Base-by-base conservation (phyloP, 441 rosid species). In the Codiaeum variegatum region DNA sequence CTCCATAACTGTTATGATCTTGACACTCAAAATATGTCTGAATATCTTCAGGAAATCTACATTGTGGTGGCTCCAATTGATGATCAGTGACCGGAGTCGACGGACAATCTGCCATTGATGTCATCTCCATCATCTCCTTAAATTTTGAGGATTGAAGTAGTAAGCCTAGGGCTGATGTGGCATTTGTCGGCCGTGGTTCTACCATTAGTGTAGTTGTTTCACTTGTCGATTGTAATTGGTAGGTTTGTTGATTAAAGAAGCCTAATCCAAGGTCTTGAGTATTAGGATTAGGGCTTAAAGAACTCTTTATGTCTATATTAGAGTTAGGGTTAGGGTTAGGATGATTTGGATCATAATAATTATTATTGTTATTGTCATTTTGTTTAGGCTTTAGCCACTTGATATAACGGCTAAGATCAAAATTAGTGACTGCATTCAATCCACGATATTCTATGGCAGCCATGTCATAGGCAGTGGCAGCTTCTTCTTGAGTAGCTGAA, bases 401-500 rank as follows among this genome's bases (percentile, higher is more conserved):
- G 74, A 82, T 75, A 72, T 82, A 76, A 55, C 78, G 79, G 40
- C 81, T 83, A 13, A 74, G 79, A 59, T 85, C 82, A 47, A 92
- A 92, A 78, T 91, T 91, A 28, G 97, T 91, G 49, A 91, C 91
- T 29, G 96, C 94, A 74, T 90, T 87, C 54, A 90, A 78, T 73
- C 96, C 97, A 36, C 94, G 91, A 67, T 88, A 84, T 74, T 92
- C 91, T 29, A 92, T 88, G 21, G 97, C 97, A 0, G 97, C 97
- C 85, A 84, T 83, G 77, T 88, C 97, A 49, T 92, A 92, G 19
- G 95, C 95, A 1, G 75, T 80, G 58, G 93, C 93, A 19, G 93
- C 97, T 88, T 91, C 97, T 73, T 88, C 96, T 81, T 92, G 96
- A 6, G 96, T 88, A 19, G 94, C 97, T 92, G 83, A 71, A 75